phyloP scores from a whole-genome alignment of 371 early-diverging fungal genomes.

The Mucor indicus region DNA sequence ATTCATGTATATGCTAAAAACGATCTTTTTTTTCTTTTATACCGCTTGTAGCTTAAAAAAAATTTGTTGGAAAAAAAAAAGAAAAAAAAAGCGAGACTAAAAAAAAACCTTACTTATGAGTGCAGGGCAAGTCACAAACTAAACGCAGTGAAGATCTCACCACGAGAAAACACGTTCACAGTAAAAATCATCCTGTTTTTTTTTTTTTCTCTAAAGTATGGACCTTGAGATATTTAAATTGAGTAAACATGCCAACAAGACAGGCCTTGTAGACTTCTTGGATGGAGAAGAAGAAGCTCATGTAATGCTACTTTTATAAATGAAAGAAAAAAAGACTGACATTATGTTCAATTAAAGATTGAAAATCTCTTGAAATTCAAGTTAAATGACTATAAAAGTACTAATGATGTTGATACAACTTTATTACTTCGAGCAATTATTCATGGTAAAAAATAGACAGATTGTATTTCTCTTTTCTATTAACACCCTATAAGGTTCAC shows the following conservation, averaged over 20 bases:
- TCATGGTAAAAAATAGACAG: slow-evolving; percentile 22
- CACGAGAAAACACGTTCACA: too few relatives aligned
- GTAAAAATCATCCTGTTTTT: not conserved
- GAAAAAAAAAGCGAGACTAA: not conserved
- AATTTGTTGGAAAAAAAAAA: not conserved
- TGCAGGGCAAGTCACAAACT: too few relatives aligned
- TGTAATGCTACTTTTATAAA: slow-evolving; percentile 5
- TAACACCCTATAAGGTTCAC: slow-evolving; percentile 33
- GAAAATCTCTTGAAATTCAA: slow-evolving; percentile 4
- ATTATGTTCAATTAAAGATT: slow-evolving; percentile 10
- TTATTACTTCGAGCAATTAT: slow-evolving; percentile 41
- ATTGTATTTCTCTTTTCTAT: slow-evolving; percentile 7
- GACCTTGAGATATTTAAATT: slow-evolving; percentile 20
- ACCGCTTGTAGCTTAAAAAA: slow-evolving; percentile 7
- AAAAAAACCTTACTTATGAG: too few relatives aligned
- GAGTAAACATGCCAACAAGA: slow-evolving; percentile 19
- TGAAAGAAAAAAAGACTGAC: not conserved
- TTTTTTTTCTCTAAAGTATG: slow-evolving; percentile 8
- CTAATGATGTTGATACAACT: slow-evolving; percentile 36
- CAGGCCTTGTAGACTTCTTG: slow-evolving; percentile 12
- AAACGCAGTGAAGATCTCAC: too few relatives aligned
- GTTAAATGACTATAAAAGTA: slow-evolving; percentile 7
- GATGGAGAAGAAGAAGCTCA: slow-evolving; percentile 1
- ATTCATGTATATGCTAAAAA: slow-evolving; percentile 49
- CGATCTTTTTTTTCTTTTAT: slow-evolving; percentile 17